Conservation (phyloP, 306 rosid species). For the Glycine tomentella region DNA sequence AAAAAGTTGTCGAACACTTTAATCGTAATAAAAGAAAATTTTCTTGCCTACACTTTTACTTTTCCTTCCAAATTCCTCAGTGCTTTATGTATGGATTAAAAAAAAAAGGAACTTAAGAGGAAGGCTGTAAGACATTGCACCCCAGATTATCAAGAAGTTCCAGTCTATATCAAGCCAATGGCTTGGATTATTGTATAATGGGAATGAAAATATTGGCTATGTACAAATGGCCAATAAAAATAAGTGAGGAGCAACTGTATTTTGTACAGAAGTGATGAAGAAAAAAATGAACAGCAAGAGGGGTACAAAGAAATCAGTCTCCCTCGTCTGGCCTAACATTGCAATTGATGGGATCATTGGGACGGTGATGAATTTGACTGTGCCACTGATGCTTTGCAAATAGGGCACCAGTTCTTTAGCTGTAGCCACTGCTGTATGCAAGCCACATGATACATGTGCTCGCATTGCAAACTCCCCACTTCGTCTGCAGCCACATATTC, state of each 20-base stretch:
- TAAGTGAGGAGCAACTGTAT: slow-evolving; percentile 40
- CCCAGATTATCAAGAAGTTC: slow-evolving; percentile 53
- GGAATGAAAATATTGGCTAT: slow-evolving; percentile 60
- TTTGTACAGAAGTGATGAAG: slow-evolving; percentile 53
- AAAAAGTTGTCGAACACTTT: background rate
- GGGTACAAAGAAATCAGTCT: slow-evolving; percentile 39
- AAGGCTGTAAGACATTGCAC: slow-evolving; percentile 44
- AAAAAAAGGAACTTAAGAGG: background rate
- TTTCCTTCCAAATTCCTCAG: slow-evolving; percentile 3
- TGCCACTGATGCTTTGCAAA: slow-evolving; percentile 80
- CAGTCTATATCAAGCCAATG: slow-evolving; percentile 47
- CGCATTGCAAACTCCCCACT: slow-evolving; percentile 76
- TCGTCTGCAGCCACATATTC: slow-evolving; percentile 80
- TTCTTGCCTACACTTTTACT: background rate
- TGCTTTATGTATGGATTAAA: background rate
- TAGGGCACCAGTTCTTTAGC: slow-evolving; percentile 97
- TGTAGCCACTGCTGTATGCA: slow-evolving; percentile 92
- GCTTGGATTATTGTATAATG: slow-evolving; percentile 65
- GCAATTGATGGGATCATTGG: slow-evolving; percentile 42
- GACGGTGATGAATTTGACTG: slow-evolving; percentile 51
- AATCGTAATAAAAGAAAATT: background rate
- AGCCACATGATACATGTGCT: slow-evolving; percentile 71
- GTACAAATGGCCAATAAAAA: slow-evolving; percentile 61
- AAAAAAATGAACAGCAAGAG: slow-evolving; percentile 31
- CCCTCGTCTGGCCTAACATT: slow-evolving; percentile 42